Evolutionary conservation across 164 flowering plant species (phyloP), one percentile per base, ranked within the genome.

Genomic region (Cinnamomum chago): DNA sequence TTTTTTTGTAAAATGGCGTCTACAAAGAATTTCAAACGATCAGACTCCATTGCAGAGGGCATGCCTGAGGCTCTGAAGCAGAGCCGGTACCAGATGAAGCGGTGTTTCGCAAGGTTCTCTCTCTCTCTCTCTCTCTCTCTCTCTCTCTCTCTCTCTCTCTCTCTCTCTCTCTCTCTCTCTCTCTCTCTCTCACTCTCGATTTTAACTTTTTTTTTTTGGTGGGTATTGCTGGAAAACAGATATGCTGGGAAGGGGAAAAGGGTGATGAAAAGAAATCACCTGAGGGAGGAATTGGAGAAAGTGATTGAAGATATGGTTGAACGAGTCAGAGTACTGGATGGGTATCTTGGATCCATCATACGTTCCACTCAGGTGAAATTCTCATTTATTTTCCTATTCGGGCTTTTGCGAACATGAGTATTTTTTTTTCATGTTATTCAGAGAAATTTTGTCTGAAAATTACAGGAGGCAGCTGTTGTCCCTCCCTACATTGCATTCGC

Each of bases 381-480:
- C 23, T 64, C 70, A 10, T 72, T 40, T 58, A 23, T 23, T 5
- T 5, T 50, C n/a, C 22, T 58, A 27, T 17, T 50, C 51, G 6
- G 3, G 58, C 2, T 24, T 24, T 25, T 33, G 62, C 5, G 7
- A 2, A 27, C 5, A 22, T 17, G 17, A 1, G 13, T 1, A 47
- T 35, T 50, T 50, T 23, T 50, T 50, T 23, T 58, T 27, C 35
- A 28, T 65, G 24, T 22, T 30, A n/a, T 24, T 27, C 22, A 9
- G 15, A n/a, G 22, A 62, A 20, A 15, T 25, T 64, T 68, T 20
- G 5, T 62, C 23, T 71, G 9, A 23, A 67, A 30, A 65, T 27
- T 80, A 79, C 88, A 93, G 99, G 98, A 94, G 84, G 98, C 98
- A 28, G 92, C 90, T 28, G 92, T 91, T 67, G 87, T 91, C 78